These are phyloP conservation scores for Pseudognaphalium luteoalbum DNA, from an alignment of 129 eudicot species.

Conservation along the genomic window DNA sequence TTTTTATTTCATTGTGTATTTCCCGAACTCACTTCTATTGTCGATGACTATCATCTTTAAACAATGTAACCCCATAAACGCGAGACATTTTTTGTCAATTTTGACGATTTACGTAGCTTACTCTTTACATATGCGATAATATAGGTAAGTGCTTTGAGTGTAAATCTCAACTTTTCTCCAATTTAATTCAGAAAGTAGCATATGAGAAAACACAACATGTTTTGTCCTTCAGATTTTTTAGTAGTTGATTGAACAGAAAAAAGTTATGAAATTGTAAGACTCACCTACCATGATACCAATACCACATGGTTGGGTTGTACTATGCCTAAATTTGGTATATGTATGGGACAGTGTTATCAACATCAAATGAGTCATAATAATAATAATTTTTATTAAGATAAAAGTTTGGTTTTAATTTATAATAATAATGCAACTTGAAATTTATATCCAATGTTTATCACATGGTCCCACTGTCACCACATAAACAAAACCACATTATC, in stretches of 20 bases:
- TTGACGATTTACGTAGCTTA: no score
- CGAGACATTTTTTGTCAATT: no score
- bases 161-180: neutral
- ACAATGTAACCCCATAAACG: no score
- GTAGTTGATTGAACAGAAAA: neutral
- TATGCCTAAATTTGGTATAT: conserved; percentile 12
- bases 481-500: conserved; percentile 12
- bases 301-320: conserved; percentile 19
- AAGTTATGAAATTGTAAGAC: neutral
- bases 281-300: conserved; percentile 4
- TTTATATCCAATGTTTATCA: conserved; percentile 6
- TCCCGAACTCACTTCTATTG: no score
- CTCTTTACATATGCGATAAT: no score
- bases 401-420: neutral
- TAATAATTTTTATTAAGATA: no score
- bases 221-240: neutral
- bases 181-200: no score
- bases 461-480: conserved; percentile 19
- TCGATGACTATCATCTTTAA: no score
- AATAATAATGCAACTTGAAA: conserved; percentile 17
- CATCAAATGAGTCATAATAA: neutral
- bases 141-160: no score
- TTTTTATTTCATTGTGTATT: no score
- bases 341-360: conserved; percentile 2
- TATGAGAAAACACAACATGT: neutral